A percentile compares a stretch with the other conserved stretches of the same genome.
phyloP scores from a whole-genome alignment of 208 protist species.

The Leishmania aethiopica region DNA sequence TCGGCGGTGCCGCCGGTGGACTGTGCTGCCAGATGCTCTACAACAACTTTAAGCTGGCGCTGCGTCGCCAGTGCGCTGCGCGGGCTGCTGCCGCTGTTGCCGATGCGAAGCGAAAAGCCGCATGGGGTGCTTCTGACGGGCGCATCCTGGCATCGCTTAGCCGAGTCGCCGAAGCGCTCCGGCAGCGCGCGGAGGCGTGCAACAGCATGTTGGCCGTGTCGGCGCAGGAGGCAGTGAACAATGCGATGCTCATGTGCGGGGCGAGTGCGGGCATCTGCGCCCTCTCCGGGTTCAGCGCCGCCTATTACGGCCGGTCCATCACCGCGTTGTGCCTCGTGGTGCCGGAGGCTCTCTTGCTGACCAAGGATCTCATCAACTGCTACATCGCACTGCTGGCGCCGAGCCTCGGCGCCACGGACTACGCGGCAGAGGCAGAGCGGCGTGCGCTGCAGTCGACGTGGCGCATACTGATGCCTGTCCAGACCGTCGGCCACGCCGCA shows the following conservation, averaged over 20 bases:
- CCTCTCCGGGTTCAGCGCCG: slow-evolving; percentile 59
- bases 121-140: not conserved
- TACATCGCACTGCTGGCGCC: slow-evolving; percentile 15
- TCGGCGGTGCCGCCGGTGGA: slow-evolving; percentile 54
- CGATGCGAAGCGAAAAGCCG: not conserved
- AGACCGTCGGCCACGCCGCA: slow-evolving; percentile 62
- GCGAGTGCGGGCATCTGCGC: slow-evolving; percentile 58
- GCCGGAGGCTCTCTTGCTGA: slow-evolving; percentile 38
- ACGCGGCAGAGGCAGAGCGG: not conserved
- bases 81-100: not conserved
- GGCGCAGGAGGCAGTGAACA: slow-evolving; percentile 37
- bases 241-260: slow-evolving; percentile 61
- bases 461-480: slow-evolving; percentile 36
- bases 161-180: not conserved
- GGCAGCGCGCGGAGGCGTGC: slow-evolving; percentile 18
- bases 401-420: not conserved
- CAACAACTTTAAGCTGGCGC: slow-evolving; percentile 39
- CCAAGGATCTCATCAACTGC: slow-evolving; percentile 14
- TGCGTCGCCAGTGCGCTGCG: slow-evolving; percentile 18
- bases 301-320: slow-evolving; percentile 42
- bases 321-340: slow-evolving; percentile 36
- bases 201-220: slow-evolving; percentile 24
- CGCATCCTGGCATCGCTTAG: not conserved
- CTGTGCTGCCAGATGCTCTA: slow-evolving; percentile 67
- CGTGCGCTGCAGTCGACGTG: slow-evolving; percentile 20